Conservation (phyloP, 176 grass and related monocot species). For the Oryza glaberrima region DNA sequence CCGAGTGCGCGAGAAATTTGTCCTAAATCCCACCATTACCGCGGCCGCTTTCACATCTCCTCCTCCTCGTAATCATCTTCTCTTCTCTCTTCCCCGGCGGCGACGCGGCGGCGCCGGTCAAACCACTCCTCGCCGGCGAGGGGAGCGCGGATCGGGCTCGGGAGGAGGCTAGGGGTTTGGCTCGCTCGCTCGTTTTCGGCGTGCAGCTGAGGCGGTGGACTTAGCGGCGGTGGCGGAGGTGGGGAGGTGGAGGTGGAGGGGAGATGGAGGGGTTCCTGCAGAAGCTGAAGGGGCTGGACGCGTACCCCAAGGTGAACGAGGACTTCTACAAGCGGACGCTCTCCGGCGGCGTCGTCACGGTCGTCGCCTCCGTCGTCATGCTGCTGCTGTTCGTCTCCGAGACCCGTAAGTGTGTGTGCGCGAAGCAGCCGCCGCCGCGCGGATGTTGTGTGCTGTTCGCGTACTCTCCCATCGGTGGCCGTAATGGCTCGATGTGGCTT, state of each 20-base stretch:
- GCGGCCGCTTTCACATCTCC: background rate
- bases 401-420: conserved; percentile 59
- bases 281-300: conserved; percentile 86
- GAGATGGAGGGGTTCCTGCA: conserved; percentile 72
- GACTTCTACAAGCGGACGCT: conserved; percentile 96
- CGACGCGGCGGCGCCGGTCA: conserved; percentile 46
- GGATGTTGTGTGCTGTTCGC: background rate
- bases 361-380: conserved; percentile 78
- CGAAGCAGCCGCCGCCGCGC: background rate
- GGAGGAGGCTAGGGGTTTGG: conserved; percentile 2
- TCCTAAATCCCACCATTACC: conserved; percentile 29
- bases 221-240: background rate
- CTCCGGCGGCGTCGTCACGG: conserved; percentile 92
- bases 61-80: conserved; percentile 41
- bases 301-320: conserved; percentile 97
- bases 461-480: background rate
- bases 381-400: conserved; percentile 90
- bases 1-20: conserved; percentile 12
- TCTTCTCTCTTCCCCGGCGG: background rate
- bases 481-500: background rate
- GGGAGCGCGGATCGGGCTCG: conserved; percentile 36
- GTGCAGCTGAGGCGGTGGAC: conserved; percentile 1
- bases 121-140: conserved; percentile 17
- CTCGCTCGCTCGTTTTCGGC: background rate
- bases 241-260: too few species aligned